Conservation (phyloP, 495 filamentous ascomycete species). For the Penicillium chermesinum region DNA sequence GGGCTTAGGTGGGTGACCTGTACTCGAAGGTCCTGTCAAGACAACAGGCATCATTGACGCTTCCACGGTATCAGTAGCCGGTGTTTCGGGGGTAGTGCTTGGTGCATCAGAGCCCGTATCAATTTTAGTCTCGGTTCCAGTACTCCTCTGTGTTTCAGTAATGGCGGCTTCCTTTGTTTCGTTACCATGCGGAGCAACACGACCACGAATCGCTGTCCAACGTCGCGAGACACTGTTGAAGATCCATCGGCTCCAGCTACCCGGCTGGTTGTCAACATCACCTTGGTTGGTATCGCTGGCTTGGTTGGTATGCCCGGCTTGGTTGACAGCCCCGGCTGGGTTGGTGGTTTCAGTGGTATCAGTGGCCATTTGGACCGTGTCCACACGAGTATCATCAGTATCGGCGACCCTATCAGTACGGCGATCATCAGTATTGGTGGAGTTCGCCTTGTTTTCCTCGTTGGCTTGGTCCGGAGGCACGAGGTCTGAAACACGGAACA, state of each 20-base stretch:
- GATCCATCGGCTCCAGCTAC: slow-evolving; percentile 13
- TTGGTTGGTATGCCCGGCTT: neutral
- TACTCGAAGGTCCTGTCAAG: neutral
- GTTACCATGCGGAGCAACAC: neutral
- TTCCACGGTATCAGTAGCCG: too few species aligned
- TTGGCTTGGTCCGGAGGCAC: slow-evolving; percentile 19
- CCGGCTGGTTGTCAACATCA: neutral
- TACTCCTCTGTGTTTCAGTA: neutral
- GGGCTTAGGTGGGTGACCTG: neutral
- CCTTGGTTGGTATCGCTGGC: slow-evolving; percentile 3
- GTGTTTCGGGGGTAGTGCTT: too few species aligned
- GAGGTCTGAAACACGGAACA: slow-evolving; percentile 34
- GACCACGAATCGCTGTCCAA: slow-evolving; percentile 17
- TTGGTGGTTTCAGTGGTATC: slow-evolving; percentile 4
- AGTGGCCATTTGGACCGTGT: neutral
- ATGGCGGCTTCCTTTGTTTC: neutral
- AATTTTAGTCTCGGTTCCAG: neutral
- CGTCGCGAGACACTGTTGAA: slow-evolving; percentile 16
- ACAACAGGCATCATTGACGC: too few species aligned
- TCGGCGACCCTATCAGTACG: slow-evolving; percentile 5
- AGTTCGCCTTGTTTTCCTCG: slow-evolving; percentile 14
- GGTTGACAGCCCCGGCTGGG: neutral
- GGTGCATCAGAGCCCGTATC: too few species aligned
- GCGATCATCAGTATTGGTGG: neutral
- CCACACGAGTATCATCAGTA: neutral